Conservation (phyloP, 805 yeast genomes). For the Zygoascus flipseniorum region DNA sequence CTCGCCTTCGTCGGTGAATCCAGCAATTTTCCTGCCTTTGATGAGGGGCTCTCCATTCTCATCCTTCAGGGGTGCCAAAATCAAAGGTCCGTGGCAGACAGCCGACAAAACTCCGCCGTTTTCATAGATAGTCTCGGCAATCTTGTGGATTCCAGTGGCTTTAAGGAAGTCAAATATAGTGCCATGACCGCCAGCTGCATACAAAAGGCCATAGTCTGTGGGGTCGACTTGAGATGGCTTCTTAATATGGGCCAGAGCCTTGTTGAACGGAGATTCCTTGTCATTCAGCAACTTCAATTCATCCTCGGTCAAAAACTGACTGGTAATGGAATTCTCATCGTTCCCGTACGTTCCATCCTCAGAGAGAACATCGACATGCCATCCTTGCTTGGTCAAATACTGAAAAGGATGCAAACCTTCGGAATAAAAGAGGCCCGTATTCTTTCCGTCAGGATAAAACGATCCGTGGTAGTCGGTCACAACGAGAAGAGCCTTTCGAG, state of each 20-base stretch:
- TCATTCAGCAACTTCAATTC: slow-evolving; percentile 37
- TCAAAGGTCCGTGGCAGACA: slow-evolving; percentile 62
- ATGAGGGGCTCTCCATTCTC: slow-evolving; percentile 37
- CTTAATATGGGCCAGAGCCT: slow-evolving; percentile 34
- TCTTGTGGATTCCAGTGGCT: slow-evolving; percentile 37
- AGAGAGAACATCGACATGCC: slow-evolving; percentile 47
- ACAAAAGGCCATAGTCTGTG: slow-evolving; percentile 44
- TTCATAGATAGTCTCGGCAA: slow-evolving; percentile 40
- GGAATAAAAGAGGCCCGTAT: slow-evolving; percentile 51
- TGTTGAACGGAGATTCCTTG: slow-evolving; percentile 32
- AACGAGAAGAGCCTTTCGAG: slow-evolving; percentile 14
- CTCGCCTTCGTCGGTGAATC: slow-evolving; percentile 54
- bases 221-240: slow-evolving; percentile 42
- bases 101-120: slow-evolving; percentile 52
- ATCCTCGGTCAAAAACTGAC: slow-evolving; percentile 36
- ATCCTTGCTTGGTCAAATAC: slow-evolving; percentile 40
- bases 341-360: slow-evolving; percentile 51
- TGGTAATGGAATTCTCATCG: slow-evolving; percentile 46
- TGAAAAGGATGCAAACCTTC: slow-evolving; percentile 56
- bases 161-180: slow-evolving; percentile 49
- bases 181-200: slow-evolving; percentile 63
- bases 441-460: slow-evolving; percentile 50
- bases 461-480: slow-evolving; percentile 18
- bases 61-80: slow-evolving; percentile 43
- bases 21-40: slow-evolving; percentile 49